Percentiles rank a stretch among this genome's conserved stretches.
Conservation (phyloP, 441 rosid species). For the Corymbia calophylla region DNA sequence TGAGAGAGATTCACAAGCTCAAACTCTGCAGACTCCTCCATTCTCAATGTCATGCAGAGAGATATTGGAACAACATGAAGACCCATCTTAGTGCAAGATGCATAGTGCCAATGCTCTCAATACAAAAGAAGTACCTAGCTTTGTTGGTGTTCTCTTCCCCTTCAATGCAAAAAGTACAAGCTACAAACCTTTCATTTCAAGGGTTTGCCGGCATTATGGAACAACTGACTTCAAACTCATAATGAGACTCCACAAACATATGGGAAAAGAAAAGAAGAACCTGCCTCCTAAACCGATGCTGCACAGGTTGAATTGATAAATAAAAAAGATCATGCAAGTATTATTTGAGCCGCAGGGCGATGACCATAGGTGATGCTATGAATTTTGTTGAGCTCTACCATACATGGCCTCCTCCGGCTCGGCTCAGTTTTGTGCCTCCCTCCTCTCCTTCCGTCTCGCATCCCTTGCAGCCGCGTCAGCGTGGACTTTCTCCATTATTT, state of each 20-base stretch:
- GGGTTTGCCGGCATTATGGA: neutral
- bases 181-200: neutral
- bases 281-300: neutral
- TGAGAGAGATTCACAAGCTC: neutral
- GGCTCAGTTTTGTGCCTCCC: conserved; percentile 30
- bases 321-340: neutral
- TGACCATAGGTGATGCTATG: neutral
- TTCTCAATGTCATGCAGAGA: neutral
- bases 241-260: neutral
- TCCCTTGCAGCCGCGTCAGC: conserved; percentile 26
- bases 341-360: neutral
- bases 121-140: neutral
- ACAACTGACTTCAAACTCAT: neutral
- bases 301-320: neutral
- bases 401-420: conserved; percentile 12
- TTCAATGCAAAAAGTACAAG: neutral
- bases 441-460: conserved; percentile 26
- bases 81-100: neutral
- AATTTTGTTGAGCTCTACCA: neutral
- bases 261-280: neutral
- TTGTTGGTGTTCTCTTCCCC: neutral
- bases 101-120: neutral
- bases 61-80: neutral
- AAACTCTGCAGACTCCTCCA: neutral
- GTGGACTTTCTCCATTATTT: conserved; percentile 43